Percentiles rank a stretch among this genome's conserved stretches.
Conservation (phyloP, 2,329 filamentous ascomycete species). For the Fusarium bactridioides region DNA sequence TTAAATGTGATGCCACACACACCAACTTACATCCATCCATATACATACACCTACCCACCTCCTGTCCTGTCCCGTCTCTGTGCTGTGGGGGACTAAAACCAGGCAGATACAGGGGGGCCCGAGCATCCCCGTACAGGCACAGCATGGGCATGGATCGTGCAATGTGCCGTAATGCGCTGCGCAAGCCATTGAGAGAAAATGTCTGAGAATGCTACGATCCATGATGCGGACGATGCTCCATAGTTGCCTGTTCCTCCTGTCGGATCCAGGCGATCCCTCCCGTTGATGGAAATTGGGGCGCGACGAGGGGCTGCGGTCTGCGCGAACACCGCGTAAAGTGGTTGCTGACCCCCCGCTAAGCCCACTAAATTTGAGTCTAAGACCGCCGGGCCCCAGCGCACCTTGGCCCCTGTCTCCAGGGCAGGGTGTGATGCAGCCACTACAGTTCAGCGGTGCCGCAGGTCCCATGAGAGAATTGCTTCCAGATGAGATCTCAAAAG, state of each 20-base stretch:
- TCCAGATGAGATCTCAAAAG: conserved; percentile 2
- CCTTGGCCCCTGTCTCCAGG: conserved; percentile 27
- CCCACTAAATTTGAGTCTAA: conserved; percentile 38
- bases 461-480: conserved; percentile 27
- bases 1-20: conserved; percentile 33
- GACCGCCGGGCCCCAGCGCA: conserved; percentile 10
- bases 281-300: conserved; percentile 39
- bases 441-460: conserved; percentile 32
- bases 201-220: conserved; percentile 29
- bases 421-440: conserved; percentile 28
- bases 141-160: conserved; percentile 19
- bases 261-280: conserved; percentile 35
- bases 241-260: conserved; percentile 45
- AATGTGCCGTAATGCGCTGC: conserved; percentile 9
- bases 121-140: conserved; percentile 32
- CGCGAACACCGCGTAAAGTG: conserved; percentile 44
- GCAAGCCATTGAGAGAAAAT: conserved; percentile 14
- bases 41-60: conserved; percentile 11
- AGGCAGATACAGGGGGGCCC: conserved; percentile 30
- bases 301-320: conserved; percentile 39
- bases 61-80: not conserved
- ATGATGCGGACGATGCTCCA: conserved; percentile 38
- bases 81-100: conserved; percentile 29
- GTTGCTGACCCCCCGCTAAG: conserved; percentile 36
- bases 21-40: conserved; percentile 6